phyloP scores from a whole-genome alignment of 371 early-diverging fungal genomes.

The Mucor racemosus region DNA sequence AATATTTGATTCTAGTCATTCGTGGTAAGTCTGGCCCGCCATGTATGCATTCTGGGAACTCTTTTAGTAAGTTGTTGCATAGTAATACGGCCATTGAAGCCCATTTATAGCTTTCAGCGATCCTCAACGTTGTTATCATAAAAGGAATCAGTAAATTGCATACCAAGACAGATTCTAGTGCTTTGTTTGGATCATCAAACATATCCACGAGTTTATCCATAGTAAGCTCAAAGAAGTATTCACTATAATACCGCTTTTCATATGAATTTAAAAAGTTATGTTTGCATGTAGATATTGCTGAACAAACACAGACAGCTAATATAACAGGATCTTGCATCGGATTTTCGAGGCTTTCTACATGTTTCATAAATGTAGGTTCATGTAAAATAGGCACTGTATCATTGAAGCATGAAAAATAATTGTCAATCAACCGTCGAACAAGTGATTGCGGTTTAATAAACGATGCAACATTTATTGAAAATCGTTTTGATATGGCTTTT shows the following conservation, averaged over 20 bases:
- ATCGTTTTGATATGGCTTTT: conserved; percentile 3
- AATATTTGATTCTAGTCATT: conserved; percentile 2
- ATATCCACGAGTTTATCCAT: conserved; percentile 16
- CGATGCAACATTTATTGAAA: not conserved
- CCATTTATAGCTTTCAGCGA: conserved; percentile 16
- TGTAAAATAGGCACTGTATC: conserved; percentile 15
- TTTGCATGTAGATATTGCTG: conserved; percentile 10
- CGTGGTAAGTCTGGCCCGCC: not conserved
- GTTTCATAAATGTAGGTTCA: conserved; percentile 21
- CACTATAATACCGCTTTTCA: conserved; percentile 24
- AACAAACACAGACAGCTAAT: conserved; percentile 18
- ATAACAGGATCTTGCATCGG: conserved; percentile 22
- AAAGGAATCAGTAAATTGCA: conserved; percentile 18
- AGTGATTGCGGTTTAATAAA: not conserved
- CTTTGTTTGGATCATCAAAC: conserved; percentile 23
- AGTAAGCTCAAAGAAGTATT: conserved; percentile 17
- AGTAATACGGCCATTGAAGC: not conserved
- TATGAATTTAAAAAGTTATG: conserved; percentile 14
- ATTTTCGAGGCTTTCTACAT: not conserved
- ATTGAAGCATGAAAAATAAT: conserved; percentile 22
- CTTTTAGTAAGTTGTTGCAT: not conserved
- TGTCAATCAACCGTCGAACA: conserved; percentile 10
- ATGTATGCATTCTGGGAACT: not conserved
- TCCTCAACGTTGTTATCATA: conserved; percentile 9
- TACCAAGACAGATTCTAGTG: conserved; percentile 17